Base-by-base conservation (phyloP, 2,329 filamentous ascomycete species). In the Coleophoma crateriformis region DNA sequence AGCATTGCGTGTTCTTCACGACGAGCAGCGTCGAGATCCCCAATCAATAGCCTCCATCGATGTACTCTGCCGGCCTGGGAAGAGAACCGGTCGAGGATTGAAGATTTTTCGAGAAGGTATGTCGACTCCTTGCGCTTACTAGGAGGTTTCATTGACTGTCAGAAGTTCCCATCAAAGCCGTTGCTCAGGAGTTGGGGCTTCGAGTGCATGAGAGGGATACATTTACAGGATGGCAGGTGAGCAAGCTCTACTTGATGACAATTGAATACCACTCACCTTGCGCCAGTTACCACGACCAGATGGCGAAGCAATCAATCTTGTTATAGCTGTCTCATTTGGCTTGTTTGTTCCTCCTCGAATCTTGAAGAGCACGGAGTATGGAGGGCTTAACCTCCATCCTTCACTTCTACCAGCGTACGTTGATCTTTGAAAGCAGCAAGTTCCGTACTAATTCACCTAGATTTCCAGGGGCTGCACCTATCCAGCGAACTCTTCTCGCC, bases 261-360 rank as follows among this genome's bases (percentile, higher is more conserved):
- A 27, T 27, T 7, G 27, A 27, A 27, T 27, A 10, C 2, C 27
- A 27, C 27, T 27, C 3, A 27, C 6, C 27, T 27, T 27, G 27
- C 27, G 8, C 27, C 56, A 85, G 76, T 76, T 84, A 33, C 84
- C 85, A 0, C 61, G 64, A 40, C 62, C 72, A 3, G 47, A 71
- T 14, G 63, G 60, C 34, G 61, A 65, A 27, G 58, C 70, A 22
- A 82, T 83, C 57, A 90, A 96, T 65, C 74, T 99, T 51, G 79
- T 99, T 58, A 75, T 97, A 42, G 91, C 91, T 44, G 94, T 97
- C 4, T 97, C 94, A 0, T 99, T 97, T 68, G 94, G 94, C 3
- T 78, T 96, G 7, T 86, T 96, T 53, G 84, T 99, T 1, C 94
- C 94, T 1, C 76, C 78, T 1, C 78, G 89, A 4, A 81, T 97